These are phyloP conservation scores for Chlamydomonas reinhardtii DNA, from an alignment of 163 green algal genomes.

Conservation along the genomic window DNA sequence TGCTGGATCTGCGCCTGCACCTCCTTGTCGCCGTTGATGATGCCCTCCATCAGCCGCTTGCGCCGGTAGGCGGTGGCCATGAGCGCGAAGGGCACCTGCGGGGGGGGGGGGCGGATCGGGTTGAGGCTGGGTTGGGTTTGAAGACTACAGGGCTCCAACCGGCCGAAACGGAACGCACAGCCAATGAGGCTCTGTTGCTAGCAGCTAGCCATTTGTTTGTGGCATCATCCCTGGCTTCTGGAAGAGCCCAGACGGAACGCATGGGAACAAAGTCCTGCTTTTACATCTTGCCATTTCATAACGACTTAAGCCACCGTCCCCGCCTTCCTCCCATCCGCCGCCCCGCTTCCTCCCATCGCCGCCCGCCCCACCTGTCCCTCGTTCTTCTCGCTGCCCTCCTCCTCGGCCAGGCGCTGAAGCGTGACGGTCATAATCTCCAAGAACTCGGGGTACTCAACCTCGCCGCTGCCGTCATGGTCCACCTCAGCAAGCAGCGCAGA, in stretches of 20 bases:
- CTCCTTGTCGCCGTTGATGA: conserved; percentile 75
- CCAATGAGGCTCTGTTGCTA: no score
- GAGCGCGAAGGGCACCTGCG: conserved; percentile 79
- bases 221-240: no score
- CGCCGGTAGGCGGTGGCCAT: conserved; percentile 83
- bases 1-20: conserved; percentile 65
- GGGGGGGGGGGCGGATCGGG: neutral
- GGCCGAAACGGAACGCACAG: no score
- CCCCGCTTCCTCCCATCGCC: neutral
- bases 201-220: no score
- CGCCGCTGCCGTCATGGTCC: conserved; percentile 76
- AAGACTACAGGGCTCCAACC: no score
- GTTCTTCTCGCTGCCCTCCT: conserved; percentile 53
- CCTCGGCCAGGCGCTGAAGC: conserved; percentile 58
- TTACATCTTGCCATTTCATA: no score
- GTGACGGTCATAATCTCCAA: conserved; percentile 81
- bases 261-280: no score
- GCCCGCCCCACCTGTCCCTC: conserved; percentile 34
- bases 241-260: no score
- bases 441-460: conserved; percentile 79
- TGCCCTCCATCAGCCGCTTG: conserved; percentile 76
- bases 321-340: no score
- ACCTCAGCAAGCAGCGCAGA: conserved; percentile 78
- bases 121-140: neutral
- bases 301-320: no score